Percentiles rank a stretch among this genome's conserved stretches.
Evolutionary conservation across 73 alveolate genomes (phyloP).

Genomic region (Paramecium sonneborni): DNA sequence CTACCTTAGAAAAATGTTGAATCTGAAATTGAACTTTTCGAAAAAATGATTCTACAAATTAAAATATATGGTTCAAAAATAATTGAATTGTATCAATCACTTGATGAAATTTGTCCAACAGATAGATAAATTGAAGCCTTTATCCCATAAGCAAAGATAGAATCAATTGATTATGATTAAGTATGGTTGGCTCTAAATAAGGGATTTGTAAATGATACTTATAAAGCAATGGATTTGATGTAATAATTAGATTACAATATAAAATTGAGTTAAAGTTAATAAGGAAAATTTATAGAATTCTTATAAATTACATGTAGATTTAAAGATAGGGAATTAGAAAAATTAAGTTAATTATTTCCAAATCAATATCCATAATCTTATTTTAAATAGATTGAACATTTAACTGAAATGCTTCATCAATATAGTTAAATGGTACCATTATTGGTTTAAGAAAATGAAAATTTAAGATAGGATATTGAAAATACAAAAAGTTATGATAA

Average conservation of each 20-base stretch:
- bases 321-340: constrained; percentile 30
- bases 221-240: constrained; percentile 46
- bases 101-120: constrained; percentile 53
- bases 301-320: not conserved
- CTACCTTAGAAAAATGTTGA: not conserved
- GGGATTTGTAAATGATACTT: constrained; percentile 11
- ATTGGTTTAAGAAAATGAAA: constrained; percentile 33
- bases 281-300: not conserved
- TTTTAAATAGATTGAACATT: constrained; percentile 9
- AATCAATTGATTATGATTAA: constrained; percentile 7
- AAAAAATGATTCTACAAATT: constrained; percentile 17
- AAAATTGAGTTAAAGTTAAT: not conserved
- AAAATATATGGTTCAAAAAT: constrained; percentile 51
- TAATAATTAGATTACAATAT: constrained; percentile 9
- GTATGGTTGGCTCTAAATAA: constrained; percentile 46
- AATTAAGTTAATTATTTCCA: constrained; percentile 30
- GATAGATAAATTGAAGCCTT: constrained; percentile 13
- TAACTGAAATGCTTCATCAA: constrained; percentile 6
- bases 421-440: constrained; percentile 41
- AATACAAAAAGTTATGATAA: not conserved
- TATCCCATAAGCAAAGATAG: not conserved
- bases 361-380: constrained; percentile 29
- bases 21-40: not conserved
- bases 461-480: not conserved
- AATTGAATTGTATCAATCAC: constrained; percentile 42